Evolutionary conservation across 148 eudicot genomes (phyloP), one percentile per base, ranked within the genome.

Genomic region (Rhododendron mucronatum): DNA sequence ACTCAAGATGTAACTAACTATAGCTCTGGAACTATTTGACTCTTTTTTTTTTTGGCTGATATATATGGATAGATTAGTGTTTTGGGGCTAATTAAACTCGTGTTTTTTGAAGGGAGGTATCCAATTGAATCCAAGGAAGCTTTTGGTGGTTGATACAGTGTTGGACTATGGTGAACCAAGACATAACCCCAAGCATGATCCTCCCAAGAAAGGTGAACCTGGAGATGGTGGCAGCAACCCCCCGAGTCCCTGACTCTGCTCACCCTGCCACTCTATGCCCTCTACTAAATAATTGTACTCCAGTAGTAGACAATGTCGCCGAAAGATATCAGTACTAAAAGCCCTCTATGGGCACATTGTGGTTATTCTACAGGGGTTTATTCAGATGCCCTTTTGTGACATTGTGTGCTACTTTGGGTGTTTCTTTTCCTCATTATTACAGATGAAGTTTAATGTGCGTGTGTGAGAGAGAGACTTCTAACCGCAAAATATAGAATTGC

Each of bases 101-200:
- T 12, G 71, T 82, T 85, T 6, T 75, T 53, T 63, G 82, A 37
- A 73, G 83, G 65, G 89, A 87, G 88, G 33, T 53, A 83, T 83
- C 73, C 21, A 67, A 41, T 73, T 44, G 78, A 91, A 87, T 84
- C 63, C 95, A 85, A 95, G 98, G 83, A 95, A 92, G 87, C 89
- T 95, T 10, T 73, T 93, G 80, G 89, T 88, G 86, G 57, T 55
- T 15, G 92, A 91, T 71, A 53, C 74, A 21, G 84, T 91, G 87
- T 83, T 91, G 44, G 97, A 94, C 81, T 94, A 95, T 47, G 93
- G 91, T 75, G 83, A 92, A 50, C 92, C 98, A 75, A 96, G 97
- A 53, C 90, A 95, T 12, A 95, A 94, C 81, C 91, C 93, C 9
- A 95, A 88, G 92, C 98, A 95, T 86, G 95, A 94, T 80, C 97